Conservation (phyloP, 768 basidiomycete genomes). For the Pisolithus albus region DNA sequence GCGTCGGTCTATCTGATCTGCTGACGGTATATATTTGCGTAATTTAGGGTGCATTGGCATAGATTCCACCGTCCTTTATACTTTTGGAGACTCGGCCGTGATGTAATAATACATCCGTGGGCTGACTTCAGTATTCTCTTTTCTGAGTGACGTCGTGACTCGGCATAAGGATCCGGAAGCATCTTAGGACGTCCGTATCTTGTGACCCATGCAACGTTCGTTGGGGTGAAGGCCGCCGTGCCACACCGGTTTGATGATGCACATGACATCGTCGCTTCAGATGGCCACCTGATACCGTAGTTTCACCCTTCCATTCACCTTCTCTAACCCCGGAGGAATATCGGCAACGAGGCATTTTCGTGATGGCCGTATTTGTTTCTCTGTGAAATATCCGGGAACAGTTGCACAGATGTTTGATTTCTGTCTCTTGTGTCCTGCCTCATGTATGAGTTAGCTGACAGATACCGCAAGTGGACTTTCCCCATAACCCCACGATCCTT, state of each 20-base stretch:
- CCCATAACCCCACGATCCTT: slow-evolving; percentile 33
- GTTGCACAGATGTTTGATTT: background rate
- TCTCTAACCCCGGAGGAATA: too few relatives aligned
- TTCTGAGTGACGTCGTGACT: too few relatives aligned
- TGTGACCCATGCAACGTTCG: background rate
- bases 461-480: slow-evolving; percentile 45
- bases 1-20: background rate
- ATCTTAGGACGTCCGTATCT: background rate
- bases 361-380: background rate
- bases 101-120: background rate
- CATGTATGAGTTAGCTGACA: slow-evolving; percentile 21
- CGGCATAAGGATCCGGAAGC: too few relatives aligned
- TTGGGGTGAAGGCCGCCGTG: too few relatives aligned
- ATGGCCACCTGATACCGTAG: too few relatives aligned
- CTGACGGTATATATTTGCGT: background rate
- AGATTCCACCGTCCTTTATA: slow-evolving; percentile 7
- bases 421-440: background rate
- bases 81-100: background rate
- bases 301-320: too few relatives aligned
- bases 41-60: slow-evolving; percentile 7
- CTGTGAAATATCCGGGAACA: background rate
- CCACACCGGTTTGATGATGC: too few relatives aligned
- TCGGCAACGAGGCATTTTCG: background rate
- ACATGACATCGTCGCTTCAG: too few relatives aligned
- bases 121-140: too few relatives aligned